Evolutionary conservation across 495 filamentous ascomycete genomes (phyloP), one percentile per base, ranked within the genome.

Genomic region (Penicillium cataractarum): DNA sequence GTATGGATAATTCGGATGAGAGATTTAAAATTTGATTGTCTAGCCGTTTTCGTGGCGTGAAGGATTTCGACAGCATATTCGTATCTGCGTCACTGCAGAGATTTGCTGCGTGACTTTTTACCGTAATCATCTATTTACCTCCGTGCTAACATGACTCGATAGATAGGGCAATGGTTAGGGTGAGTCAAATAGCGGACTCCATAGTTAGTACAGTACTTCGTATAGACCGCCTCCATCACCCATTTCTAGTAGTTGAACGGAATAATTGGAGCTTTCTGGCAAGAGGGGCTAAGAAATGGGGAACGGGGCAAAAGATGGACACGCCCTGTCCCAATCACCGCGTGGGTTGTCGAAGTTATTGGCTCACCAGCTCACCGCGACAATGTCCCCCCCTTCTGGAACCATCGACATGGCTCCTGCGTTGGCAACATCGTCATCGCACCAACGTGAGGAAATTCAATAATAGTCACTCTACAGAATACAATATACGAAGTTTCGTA

Each of bases 251-350:
- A 39, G 4, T 15, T 4, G 17, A 44, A 9, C 8, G 40, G 40
- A 44, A 21, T 10, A 21, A 44, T 44, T 44, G 40, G 40, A 21
- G 40, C 7, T 9, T 57, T 53, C 35, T 21, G 57, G 57, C n/a
- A 60, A 60, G 48, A 32, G 57, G 57, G 48, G 57, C 55, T 40
- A 57, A 10, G 39, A 9, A 22, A 46, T 46, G 40, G 40, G 12
- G 40, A 46, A 22, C 40, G 40, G 40, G 40, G 40, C 40, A 22
- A 21, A 40, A 46, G 8, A 46, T 39, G 35, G 35, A 39, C 35
- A 39, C 5, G 6, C 19, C 15, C 40, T 22, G 40, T 21, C 27
- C 39, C 39, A 10, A 27, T 39, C 35, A 39, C 13, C 5, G 35
- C 13, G 35, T 39, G 6, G 13, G 15, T 17, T 22, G n/a, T n/a